Evolutionary conservation across 139 green algal genomes (phyloP).

Genomic region (Parachlorella kessleri): DNA sequence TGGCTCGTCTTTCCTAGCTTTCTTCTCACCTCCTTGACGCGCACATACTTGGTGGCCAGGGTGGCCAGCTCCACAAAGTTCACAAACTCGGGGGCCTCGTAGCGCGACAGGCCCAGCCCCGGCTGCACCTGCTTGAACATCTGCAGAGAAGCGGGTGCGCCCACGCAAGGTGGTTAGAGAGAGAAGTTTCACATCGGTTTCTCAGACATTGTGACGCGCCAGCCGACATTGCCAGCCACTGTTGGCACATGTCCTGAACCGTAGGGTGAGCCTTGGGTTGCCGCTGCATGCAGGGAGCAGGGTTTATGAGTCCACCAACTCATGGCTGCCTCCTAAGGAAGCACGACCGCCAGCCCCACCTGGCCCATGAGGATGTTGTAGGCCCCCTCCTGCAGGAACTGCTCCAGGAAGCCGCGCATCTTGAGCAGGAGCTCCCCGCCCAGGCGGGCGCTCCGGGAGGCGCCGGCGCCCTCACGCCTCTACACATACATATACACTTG

Average conservation of each 20-base stretch:
- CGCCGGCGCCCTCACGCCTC: background rate
- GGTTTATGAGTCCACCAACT: no score
- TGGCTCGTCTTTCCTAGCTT: no score
- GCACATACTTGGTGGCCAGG: slow-evolving; percentile 66
- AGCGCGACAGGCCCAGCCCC: slow-evolving; percentile 61
- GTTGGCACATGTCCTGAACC: no score
- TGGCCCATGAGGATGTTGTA: slow-evolving; percentile 67
- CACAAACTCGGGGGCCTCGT: slow-evolving; percentile 57
- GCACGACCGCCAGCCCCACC: no score
- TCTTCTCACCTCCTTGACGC: slow-evolving; percentile 65
- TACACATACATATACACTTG: no score
- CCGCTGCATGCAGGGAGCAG: no score
- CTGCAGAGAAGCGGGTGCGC: slow-evolving; percentile 16
- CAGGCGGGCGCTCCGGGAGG: background rate
- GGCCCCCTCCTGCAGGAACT: slow-evolving; percentile 51
- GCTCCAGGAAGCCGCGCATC: slow-evolving; percentile 43
- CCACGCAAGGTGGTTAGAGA: background rate
- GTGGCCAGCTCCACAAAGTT: slow-evolving; percentile 61
- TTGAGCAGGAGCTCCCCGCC: no score
- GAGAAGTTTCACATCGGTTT: no score
- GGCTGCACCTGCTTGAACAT: slow-evolving; percentile 50
- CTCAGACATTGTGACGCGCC: no score
- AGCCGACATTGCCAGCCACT: background rate
- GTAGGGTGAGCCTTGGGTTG: no score
- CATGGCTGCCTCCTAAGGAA: no score